Conservation (phyloP, 192 early-diverging fungal genomes). For the Rhizophagus sp. region DNA sequence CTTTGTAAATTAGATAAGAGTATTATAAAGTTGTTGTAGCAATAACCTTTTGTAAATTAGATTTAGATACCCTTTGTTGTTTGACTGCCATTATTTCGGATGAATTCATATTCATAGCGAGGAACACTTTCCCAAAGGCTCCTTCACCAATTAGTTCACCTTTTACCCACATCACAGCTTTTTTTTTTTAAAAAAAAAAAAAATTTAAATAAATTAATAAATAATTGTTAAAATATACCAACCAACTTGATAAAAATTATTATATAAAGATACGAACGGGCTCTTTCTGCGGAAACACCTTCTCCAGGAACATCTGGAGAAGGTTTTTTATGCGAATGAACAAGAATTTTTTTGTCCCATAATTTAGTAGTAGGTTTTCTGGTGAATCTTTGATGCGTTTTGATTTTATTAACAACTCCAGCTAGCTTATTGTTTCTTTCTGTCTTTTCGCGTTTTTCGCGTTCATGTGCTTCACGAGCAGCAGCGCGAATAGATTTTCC, state of each 20-base stretch:
- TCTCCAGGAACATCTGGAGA: not conserved
- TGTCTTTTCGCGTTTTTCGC: constrained; percentile 13
- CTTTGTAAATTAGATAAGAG: not conserved
- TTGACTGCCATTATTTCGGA: constrained; percentile 85
- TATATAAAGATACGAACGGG: not conserved
- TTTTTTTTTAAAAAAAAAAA: constrained; percentile 43
- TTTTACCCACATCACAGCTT: constrained; percentile 65
- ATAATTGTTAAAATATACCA: not conserved
- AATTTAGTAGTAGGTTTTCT: constrained; percentile 53
- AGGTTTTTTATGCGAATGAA: constrained; percentile 3
- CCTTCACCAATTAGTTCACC: constrained; percentile 83
- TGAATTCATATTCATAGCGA: constrained; percentile 69
- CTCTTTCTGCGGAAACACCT: not conserved
- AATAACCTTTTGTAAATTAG: no score
- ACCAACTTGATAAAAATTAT: not conserved
- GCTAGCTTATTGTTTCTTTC: constrained; percentile 30
- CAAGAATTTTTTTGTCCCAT: constrained; percentile 45
- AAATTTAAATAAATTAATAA: constrained; percentile 31
- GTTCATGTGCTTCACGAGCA: constrained; percentile 54
- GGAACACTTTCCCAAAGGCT: constrained; percentile 77
- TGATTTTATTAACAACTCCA: constrained; percentile 35
- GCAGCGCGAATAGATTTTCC: constrained; percentile 55
- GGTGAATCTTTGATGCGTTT: constrained; percentile 38
- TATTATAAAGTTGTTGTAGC: no score
- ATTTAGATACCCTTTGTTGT: no score